Percentiles rank a stretch among this genome's conserved stretches.
phyloP scores from a whole-genome alignment of 2,329 filamentous ascomycete genomes.

The Penicillium sp. region DNA sequence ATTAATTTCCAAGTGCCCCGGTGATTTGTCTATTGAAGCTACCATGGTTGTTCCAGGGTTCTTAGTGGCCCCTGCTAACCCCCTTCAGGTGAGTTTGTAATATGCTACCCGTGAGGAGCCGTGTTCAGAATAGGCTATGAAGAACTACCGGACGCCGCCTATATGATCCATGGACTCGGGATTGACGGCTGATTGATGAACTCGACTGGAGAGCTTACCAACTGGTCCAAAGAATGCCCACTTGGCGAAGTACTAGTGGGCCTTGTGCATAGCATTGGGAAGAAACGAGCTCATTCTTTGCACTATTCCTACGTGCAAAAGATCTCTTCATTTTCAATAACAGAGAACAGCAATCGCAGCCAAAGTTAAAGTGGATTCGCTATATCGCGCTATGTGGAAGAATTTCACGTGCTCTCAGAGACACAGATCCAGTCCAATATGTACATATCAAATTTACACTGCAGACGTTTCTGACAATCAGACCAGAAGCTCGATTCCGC shows the following conservation, averaged over 20 bases:
- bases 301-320: neutral
- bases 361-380: slow-evolving; percentile 10
- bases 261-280: neutral
- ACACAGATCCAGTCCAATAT: slow-evolving; percentile 19
- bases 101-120: neutral
- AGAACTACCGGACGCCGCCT: neutral
- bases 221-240: neutral
- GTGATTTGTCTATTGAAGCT: too few relatives aligned
- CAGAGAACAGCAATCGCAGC: neutral
- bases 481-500: slow-evolving; percentile 1
- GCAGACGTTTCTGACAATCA: slow-evolving; percentile 4
- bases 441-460: slow-evolving; percentile 18
- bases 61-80: neutral
- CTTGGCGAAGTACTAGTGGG: neutral
- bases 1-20: neutral
- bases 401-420: slow-evolving; percentile 16
- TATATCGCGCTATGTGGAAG: slow-evolving; percentile 5
- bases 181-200: neutral
- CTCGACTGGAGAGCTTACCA: neutral
- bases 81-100: too few relatives aligned
- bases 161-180: neutral
- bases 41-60: neutral
- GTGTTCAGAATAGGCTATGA: neutral
- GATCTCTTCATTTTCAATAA: neutral
- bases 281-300: neutral